A percentile compares a stretch with the other conserved stretches of the same genome.
These are phyloP conservation scores for Ajuga reptans DNA, from an alignment of 305 asterid species.

Conservation along the genomic window DNA sequence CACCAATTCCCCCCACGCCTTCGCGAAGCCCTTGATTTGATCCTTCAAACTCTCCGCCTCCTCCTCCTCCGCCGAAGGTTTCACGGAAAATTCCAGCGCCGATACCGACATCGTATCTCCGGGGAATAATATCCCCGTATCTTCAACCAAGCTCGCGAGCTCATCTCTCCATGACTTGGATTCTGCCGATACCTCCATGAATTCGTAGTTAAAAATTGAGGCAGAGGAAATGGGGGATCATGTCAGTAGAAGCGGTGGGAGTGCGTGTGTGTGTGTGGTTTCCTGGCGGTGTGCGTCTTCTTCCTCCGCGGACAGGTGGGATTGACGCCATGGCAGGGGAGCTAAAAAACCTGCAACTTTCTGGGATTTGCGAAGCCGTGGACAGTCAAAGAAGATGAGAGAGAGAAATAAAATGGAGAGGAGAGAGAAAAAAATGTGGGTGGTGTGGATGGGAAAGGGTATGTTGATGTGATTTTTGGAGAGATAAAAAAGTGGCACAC, in stretches of 20 bases:
- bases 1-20: slow-evolving; percentile 78
- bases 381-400: too few species aligned
- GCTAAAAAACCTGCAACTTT: too few species aligned
- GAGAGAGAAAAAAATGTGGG: too few species aligned
- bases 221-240: background rate
- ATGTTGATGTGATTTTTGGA: too few species aligned
- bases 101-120: slow-evolving; percentile 34
- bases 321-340: too few species aligned
- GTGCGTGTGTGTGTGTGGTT: background rate
- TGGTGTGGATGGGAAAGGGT: too few species aligned
- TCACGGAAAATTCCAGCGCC: slow-evolving; percentile 27
- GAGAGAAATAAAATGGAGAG: too few species aligned
- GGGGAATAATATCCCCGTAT: slow-evolving; percentile 41
- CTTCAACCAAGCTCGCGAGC: slow-evolving; percentile 66
- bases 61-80: slow-evolving; percentile 19
- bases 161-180: slow-evolving; percentile 69
- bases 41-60: slow-evolving; percentile 62
- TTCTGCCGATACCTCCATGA: slow-evolving; percentile 50
- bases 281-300: too few species aligned
- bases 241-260: slow-evolving; percentile 16
- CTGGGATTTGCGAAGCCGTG: too few species aligned
- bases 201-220: background rate
- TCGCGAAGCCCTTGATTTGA: slow-evolving; percentile 66
- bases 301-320: too few species aligned
- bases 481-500: too few species aligned